These are phyloP conservation scores for Boeremia lycopersici DNA, from an alignment of 2,329 filamentous ascomycete genomes.

Conservation along the genomic window DNA sequence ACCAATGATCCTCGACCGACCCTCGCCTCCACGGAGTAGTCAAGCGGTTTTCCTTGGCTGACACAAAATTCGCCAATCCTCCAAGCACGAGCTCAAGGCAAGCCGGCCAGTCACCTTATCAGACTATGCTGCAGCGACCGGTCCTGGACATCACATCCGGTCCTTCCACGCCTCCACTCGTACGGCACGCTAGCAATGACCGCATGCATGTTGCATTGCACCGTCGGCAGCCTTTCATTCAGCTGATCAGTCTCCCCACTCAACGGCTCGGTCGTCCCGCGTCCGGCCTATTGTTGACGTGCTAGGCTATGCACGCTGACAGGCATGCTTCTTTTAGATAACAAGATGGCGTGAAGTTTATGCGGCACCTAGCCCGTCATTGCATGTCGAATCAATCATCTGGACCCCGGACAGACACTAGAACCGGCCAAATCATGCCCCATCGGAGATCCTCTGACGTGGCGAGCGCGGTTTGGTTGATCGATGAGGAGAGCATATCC, in stretches of 20 bases:
- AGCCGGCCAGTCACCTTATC: slow-evolving; percentile 58
- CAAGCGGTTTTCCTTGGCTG: slow-evolving; percentile 39
- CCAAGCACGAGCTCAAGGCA: slow-evolving; percentile 39
- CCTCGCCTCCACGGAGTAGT: slow-evolving; percentile 32
- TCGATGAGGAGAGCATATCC: slow-evolving; percentile 44
- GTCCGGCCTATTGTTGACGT: slow-evolving; percentile 49
- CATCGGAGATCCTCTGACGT: slow-evolving; percentile 61
- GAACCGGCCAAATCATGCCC: slow-evolving; percentile 54
- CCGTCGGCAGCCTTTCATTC: slow-evolving; percentile 41
- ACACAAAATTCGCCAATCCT: slow-evolving; percentile 39
- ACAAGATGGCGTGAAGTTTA: slow-evolving; percentile 52
- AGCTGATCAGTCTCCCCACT: slow-evolving; percentile 49
- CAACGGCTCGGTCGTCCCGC: slow-evolving; percentile 47
- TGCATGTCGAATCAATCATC: slow-evolving; percentile 53
- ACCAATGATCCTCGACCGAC: slow-evolving; percentile 33
- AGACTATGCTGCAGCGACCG: slow-evolving; percentile 48
- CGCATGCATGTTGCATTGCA: slow-evolving; percentile 49
- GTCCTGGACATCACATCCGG: slow-evolving; percentile 43
- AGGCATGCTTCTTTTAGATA: slow-evolving; percentile 50
- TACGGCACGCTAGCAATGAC: slow-evolving; percentile 43
- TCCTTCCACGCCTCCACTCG: slow-evolving; percentile 44
- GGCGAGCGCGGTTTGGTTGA: slow-evolving; percentile 55
- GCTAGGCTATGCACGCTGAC: slow-evolving; percentile 50
- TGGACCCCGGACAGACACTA: slow-evolving; percentile 51
- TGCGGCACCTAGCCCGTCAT: slow-evolving; percentile 51